Percentiles rank a stretch among this genome's conserved stretches.
Evolutionary conservation across 345 rosid species (phyloP).

Genomic region (Trapa incisa): DNA sequence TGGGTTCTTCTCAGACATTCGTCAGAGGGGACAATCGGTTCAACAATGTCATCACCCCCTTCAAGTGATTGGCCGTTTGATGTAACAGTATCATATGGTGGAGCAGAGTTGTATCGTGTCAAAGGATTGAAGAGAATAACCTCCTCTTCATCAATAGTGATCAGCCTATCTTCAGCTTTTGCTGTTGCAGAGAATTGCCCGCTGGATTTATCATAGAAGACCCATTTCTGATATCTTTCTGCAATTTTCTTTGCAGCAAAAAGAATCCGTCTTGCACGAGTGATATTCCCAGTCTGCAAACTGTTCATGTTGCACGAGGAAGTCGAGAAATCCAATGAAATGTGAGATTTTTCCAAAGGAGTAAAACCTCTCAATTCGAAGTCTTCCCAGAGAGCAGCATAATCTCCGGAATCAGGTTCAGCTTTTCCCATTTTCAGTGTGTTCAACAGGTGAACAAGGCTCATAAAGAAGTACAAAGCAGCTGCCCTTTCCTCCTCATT

Average conservation of each 20-base stretch:
- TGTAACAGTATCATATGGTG: slow-evolving; percentile 25
- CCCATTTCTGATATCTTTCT: slow-evolving; percentile 36
- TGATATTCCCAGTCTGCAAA: slow-evolving; percentile 29
- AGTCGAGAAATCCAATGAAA: slow-evolving; percentile 43
- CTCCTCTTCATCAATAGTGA: slow-evolving; percentile 72
- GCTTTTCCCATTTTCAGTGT: slow-evolving; percentile 16
- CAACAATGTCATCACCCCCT: slow-evolving; percentile 17
- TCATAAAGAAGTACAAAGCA: slow-evolving; percentile 43
- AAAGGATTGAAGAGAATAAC: slow-evolving; percentile 95
- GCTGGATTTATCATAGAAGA: slow-evolving; percentile 30
- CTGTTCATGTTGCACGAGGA: slow-evolving; percentile 21
- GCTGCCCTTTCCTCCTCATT: slow-evolving; percentile 45
- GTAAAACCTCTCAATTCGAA: slow-evolving; percentile 69
- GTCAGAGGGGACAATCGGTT: slow-evolving; percentile 28
- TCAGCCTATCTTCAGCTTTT: slow-evolving; percentile 18
- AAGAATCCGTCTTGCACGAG: slow-evolving; percentile 42
- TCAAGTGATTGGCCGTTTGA: slow-evolving; percentile 18
- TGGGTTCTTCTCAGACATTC: slow-evolving; percentile 71
- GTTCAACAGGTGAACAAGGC: slow-evolving; percentile 36
- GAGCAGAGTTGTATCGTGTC: slow-evolving; percentile 74
- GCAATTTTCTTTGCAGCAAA: slow-evolving; percentile 51
- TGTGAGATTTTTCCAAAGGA: slow-evolving; percentile 40
- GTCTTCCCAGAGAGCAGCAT: slow-evolving; percentile 74
- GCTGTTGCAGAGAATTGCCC: slow-evolving; percentile 21
- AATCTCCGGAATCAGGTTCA: slow-evolving; percentile 14